phyloP scores from a whole-genome alignment of 257 asterid genomes.

The Solanum corneliomulleri region DNA sequence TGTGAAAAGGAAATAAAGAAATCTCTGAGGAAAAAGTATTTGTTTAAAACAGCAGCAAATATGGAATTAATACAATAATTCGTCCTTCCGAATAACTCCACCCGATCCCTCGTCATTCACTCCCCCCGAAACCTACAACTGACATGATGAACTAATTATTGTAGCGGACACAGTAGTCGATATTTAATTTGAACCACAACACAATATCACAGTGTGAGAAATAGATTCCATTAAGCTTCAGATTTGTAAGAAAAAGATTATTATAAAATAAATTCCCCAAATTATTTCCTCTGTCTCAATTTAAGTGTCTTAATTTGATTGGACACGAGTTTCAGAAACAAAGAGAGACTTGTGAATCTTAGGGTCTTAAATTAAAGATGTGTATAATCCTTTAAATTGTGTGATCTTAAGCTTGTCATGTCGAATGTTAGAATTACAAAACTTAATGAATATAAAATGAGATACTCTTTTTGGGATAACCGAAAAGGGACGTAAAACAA shows the following conservation, averaged over 20 bases:
- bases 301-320: neutral
- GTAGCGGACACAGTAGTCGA: neutral
- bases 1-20: conserved; percentile 3
- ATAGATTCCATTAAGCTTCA: neutral
- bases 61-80: neutral
- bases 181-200: neutral
- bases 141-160: neutral
- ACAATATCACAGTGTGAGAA: neutral
- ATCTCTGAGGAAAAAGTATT: neutral
- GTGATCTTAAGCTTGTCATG: neutral
- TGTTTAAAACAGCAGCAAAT: neutral
- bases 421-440: neutral
- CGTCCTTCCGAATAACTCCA: neutral
- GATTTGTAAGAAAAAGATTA: neutral
- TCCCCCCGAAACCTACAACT: neutral
- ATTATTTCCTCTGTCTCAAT: neutral
- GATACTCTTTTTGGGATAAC: neutral
- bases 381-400: neutral
- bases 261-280: neutral
- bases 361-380: neutral
- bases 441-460: neutral
- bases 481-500: neutral
- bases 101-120: neutral
- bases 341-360: neutral
- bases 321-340: neutral